These are phyloP conservation scores for Liriodendron chinense DNA, from an alignment of 164 flowering plant species.

Conservation along the genomic window DNA sequence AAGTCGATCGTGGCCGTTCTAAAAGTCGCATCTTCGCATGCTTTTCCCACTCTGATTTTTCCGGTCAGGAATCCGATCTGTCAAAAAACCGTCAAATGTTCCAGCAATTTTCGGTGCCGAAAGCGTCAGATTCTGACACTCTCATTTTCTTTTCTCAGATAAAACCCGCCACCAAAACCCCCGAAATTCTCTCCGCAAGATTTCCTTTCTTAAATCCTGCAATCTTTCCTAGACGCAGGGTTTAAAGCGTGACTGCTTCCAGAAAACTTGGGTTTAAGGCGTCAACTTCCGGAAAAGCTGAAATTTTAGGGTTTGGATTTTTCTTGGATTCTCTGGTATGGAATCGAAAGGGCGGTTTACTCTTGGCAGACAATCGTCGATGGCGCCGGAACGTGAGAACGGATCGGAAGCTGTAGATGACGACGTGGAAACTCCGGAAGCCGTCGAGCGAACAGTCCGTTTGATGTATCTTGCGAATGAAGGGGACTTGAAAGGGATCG, in stretches of 20 bases:
- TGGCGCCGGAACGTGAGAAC: slow-evolving; percentile 46
- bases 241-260: neutral
- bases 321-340: slow-evolving; percentile 2
- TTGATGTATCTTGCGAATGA: slow-evolving; percentile 72
- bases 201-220: neutral
- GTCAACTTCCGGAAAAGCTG: neutral
- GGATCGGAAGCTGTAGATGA: slow-evolving; percentile 2
- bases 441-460: slow-evolving; percentile 43
- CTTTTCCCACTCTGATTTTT: neutral
- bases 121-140: neutral
- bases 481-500: slow-evolving; percentile 66
- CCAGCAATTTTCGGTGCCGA: neutral
- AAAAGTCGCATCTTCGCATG: neutral
- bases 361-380: slow-evolving; percentile 61
- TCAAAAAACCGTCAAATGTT: neutral
- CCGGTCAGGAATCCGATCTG: neutral
- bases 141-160: neutral
- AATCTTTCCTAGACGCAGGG: neutral
- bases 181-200: neutral
- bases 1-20: no score
- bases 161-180: neutral
- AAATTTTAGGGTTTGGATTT: neutral
- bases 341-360: slow-evolving; percentile 27
- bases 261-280: neutral
- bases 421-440: slow-evolving; percentile 19